These are phyloP conservation scores for Rhododendron simsii DNA, from an alignment of 148 eudicot species.

Conservation along the genomic window DNA sequence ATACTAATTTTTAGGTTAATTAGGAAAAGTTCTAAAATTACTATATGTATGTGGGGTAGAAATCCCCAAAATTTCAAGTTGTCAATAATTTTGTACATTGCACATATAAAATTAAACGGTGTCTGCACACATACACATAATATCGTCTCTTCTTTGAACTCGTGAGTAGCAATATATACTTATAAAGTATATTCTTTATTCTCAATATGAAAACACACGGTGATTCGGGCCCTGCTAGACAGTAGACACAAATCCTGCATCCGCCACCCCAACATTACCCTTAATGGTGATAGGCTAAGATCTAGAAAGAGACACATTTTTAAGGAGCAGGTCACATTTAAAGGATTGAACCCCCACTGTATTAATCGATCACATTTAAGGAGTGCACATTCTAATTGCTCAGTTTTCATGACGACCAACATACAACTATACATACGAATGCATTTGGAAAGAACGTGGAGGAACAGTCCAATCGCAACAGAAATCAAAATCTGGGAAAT, in stretches of 20 bases:
- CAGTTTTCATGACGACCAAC: background rate
- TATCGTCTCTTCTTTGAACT: no score
- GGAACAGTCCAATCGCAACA: background rate
- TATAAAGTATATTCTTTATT: no score
- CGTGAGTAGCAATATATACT: background rate
- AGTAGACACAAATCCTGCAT: no score
- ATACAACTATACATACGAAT: background rate
- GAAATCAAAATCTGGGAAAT: background rate
- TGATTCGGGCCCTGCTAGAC: no score
- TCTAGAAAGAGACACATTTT: background rate
- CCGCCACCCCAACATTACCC: background rate
- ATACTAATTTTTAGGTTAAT: background rate
- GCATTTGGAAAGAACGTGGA: background rate
- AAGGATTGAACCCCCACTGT: background rate
- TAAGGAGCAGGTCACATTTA: background rate
- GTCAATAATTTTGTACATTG: background rate
- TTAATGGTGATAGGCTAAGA: background rate
- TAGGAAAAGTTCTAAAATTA: no score
- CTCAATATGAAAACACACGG: background rate
- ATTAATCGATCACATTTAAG: background rate
- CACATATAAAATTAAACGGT: background rate
- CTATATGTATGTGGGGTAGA: background rate
- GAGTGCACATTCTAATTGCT: background rate
- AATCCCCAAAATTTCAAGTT: background rate
- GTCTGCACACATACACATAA: background rate